Percentiles rank a stretch among this genome's conserved stretches.
These are phyloP conservation scores for Neotropicomus parvogracilis DNA, from an alignment of 1,284 basidiomycete species.

Conservation along the genomic window DNA sequence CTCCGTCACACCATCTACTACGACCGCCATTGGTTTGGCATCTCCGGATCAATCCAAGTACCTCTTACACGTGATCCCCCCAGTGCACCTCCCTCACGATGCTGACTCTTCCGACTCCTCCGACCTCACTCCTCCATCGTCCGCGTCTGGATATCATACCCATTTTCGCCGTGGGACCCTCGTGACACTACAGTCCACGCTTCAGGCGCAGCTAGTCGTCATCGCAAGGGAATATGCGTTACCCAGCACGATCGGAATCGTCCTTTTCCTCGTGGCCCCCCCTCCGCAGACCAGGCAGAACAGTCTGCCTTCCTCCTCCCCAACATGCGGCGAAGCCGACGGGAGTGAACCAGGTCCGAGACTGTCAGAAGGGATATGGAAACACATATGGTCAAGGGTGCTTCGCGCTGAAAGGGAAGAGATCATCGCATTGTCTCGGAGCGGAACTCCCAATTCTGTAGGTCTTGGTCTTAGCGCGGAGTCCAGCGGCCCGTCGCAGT, in stretches of 20 bases:
- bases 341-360: conserved; percentile 67
- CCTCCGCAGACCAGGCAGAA: conserved; percentile 26
- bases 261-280: conserved; percentile 68
- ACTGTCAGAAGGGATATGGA: conserved; percentile 82
- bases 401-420: conserved; percentile 64
- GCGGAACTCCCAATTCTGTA: conserved; percentile 40
- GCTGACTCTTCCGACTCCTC: conserved; percentile 40
- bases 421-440: conserved; percentile 37
- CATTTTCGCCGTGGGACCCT: conserved; percentile 75
- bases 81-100: conserved; percentile 61
- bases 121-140: conserved; percentile 47
- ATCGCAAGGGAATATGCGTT: conserved; percentile 86
- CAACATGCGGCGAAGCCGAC: conserved; percentile 27
- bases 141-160: conserved; percentile 69
- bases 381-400: conserved; percentile 72
- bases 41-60: conserved; percentile 50
- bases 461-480: conserved; percentile 43
- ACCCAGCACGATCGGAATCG: conserved; percentile 72
- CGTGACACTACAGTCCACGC: conserved; percentile 66
- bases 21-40: conserved; percentile 35
- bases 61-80: conserved; percentile 75
- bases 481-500: conserved; percentile 32
- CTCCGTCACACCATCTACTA: conserved; percentile 54
- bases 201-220: conserved; percentile 70
- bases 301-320: conserved; percentile 13